phyloP scores from a whole-genome alignment of 108 stramenopile species.

The Nannochloropsis gaditana region DNA sequence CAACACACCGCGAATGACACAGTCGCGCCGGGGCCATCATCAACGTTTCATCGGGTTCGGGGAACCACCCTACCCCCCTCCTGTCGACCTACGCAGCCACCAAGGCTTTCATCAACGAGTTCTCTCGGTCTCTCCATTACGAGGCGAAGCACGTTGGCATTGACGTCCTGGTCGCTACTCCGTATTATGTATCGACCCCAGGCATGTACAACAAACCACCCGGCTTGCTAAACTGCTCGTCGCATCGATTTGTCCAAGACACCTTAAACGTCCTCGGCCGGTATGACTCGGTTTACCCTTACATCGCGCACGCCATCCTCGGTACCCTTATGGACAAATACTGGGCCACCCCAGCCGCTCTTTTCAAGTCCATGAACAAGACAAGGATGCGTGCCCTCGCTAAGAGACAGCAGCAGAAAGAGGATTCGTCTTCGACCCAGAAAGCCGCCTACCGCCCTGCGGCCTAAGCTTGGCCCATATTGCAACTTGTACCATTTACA shows the following conservation, averaged over 20 bases:
- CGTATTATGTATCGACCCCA: not conserved
- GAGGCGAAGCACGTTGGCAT: constrained; percentile 10
- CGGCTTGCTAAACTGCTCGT: not conserved
- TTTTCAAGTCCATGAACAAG: constrained; percentile 16
- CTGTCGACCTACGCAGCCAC: not conserved
- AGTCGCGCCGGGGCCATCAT: not conserved
- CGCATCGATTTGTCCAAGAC: not conserved
- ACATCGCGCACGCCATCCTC: constrained; percentile 16
- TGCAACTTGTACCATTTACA: too few species aligned
- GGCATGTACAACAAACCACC: constrained; percentile 22
- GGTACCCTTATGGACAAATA: constrained; percentile 17
- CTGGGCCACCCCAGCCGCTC: not conserved
- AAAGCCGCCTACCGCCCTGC: not conserved
- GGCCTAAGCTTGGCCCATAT: too few species aligned
- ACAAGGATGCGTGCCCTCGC: not conserved
- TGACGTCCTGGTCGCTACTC: not conserved
- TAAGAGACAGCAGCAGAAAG: not conserved
- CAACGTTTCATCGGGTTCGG: not conserved
- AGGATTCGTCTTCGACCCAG: not conserved
- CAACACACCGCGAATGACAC: not conserved
- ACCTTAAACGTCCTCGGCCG: not conserved
- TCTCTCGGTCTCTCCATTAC: not conserved
- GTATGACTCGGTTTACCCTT: constrained; percentile 14
- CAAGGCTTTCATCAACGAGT: not conserved
- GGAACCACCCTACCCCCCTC: not conserved